Evolutionary conservation across 176 grass and related monocot genomes (phyloP).

Genomic region (Miscanthus lutarioriparius): DNA sequence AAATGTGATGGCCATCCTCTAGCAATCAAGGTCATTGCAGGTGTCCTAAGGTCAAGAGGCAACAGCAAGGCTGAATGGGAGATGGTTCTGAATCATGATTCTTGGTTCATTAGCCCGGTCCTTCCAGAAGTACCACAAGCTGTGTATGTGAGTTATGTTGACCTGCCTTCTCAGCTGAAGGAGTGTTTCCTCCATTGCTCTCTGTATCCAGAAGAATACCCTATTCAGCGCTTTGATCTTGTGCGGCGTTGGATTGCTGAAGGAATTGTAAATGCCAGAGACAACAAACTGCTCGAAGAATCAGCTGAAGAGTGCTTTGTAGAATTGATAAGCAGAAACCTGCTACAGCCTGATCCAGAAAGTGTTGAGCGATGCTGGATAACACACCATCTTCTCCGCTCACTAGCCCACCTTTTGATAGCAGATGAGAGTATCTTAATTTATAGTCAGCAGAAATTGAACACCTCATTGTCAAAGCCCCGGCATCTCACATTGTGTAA

Average conservation of each 20-base stretch:
- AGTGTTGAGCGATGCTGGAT: conserved; percentile 60
- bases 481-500: conserved; percentile 57
- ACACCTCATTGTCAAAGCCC: conserved; percentile 53
- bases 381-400: conserved; percentile 61
- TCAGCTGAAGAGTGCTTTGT: conserved; percentile 61
- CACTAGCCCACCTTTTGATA: conserved; percentile 52
- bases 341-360: conserved; percentile 56
- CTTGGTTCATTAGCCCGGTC: conserved; percentile 51
- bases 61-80: conserved; percentile 56
- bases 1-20: conserved; percentile 72
- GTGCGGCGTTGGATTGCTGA: conserved; percentile 75
- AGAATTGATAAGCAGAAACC: conserved; percentile 69
- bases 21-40: conserved; percentile 65
- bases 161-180: conserved; percentile 72
- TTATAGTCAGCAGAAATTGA: conserved; percentile 43
- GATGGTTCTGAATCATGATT: conserved; percentile 52
- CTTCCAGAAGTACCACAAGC: conserved; percentile 58
- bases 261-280: conserved; percentile 51
- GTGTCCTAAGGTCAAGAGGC: conserved; percentile 56
- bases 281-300: conserved; percentile 53
- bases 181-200: conserved; percentile 82
- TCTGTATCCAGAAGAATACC: conserved; percentile 63
- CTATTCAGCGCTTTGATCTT: conserved; percentile 51
- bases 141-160: conserved; percentile 64
- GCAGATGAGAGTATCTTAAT: conserved; percentile 70